phyloP scores from a whole-genome alignment of 2,329 filamentous ascomycete genomes.

The Paraphaeosphaeria minitans region DNA sequence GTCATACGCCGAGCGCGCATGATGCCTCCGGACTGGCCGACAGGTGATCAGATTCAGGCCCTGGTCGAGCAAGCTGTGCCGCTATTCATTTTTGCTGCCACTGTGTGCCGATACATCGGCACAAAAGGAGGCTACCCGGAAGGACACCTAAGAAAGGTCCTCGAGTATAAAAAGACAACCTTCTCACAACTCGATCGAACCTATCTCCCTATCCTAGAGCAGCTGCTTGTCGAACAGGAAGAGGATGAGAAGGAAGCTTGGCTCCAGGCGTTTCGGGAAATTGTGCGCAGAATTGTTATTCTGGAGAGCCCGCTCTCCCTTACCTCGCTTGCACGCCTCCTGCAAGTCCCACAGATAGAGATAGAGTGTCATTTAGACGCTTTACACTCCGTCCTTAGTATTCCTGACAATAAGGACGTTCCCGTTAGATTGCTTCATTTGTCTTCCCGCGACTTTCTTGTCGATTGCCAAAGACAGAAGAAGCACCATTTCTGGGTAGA shows the following conservation, averaged over 20 bases:
- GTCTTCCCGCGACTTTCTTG: conserved; percentile 38
- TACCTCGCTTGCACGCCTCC: conserved; percentile 14
- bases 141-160: conserved; percentile 23
- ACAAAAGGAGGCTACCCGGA: conserved; percentile 18
- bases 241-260: too few species aligned
- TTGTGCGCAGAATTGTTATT: too few species aligned
- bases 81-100: conserved; percentile 45
- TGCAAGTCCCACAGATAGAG: too few species aligned
- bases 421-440: conserved; percentile 36
- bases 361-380: conserved; percentile 31
- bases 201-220: too few species aligned
- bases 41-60: conserved; percentile 22
- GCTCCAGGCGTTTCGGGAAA: too few species aligned
- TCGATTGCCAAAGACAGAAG: conserved; percentile 24
- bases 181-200: conserved; percentile 26
- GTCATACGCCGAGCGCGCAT: conserved; percentile 19
- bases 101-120: conserved; percentile 29
- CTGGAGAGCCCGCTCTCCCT: conserved; percentile 29
- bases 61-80: conserved; percentile 34
- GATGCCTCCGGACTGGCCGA: conserved; percentile 30
- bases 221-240: too few species aligned
- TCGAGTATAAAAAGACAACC: conserved; percentile 19
- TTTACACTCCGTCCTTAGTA: conserved; percentile 28
- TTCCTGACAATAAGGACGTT: conserved; percentile 35
- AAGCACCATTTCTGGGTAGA: conserved; percentile 44